Evolutionary conservation across 345 rosid genomes (phyloP), one percentile per base, ranked within the genome.

Genomic region (Eucalyptus sp.): DNA sequence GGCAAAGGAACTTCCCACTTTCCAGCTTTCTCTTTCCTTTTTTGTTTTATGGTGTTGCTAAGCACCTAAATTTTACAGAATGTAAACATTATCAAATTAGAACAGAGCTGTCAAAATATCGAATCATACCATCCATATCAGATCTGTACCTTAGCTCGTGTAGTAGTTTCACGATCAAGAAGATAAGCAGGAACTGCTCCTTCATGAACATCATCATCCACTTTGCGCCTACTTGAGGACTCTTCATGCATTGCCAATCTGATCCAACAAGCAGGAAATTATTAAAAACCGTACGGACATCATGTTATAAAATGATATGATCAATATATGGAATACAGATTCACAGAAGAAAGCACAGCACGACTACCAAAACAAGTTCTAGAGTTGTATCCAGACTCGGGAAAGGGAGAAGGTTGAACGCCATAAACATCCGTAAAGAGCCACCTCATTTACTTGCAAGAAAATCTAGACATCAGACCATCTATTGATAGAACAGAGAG

Each of bases 111-210:
- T 76, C 83, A 76, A 37, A 37, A 37, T 37, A 22, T 76, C 27
- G 1, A 76, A 76, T 76, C 83, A 76, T 76, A 37, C 27, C 27
- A 37, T 71, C 46, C 15, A 76, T 37, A 20, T 20, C 2, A 33
- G 58, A 88, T 33, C 60, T 76, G 6, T 89, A 94, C 99, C 95
- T 98, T 98, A 18, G 97, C 98, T 24, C 99, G 93, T 76, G 95
- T 88, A 27, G 99, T 98, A 49, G 90, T 91, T 86, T 97, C 99
- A 94, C 99, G 99, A 92, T 98, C 99, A 90, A 98, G 92, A 24
- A 98, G 95, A 93, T 98, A 97, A 84, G 99, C 95, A 89, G 99
- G 99, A 92, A 95, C 90, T 91, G 99, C 99, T 91, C 99, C 99
- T n/a, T 98, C 97, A 22, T 91, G 94, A 79, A 98, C 99, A 62